A percentile compares a stretch with the other conserved stretches of the same genome.
phyloP scores from a whole-genome alignment of 306 rosid genomes.

The Trifolium pratense region DNA sequence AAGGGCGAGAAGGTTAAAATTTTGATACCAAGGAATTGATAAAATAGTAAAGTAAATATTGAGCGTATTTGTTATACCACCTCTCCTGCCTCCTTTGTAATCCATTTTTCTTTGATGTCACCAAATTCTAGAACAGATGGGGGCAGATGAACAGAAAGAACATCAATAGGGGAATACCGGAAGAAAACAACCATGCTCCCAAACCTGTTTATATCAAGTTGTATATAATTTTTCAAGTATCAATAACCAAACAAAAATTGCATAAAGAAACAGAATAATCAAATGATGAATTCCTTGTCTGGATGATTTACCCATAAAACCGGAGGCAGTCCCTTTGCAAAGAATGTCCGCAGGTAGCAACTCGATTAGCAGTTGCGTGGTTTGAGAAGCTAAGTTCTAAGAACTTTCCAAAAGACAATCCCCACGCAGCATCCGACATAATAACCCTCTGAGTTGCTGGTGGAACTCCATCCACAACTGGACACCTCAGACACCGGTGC shows the following conservation, averaged over 20 bases:
- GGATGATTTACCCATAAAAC: slow-evolving; percentile 77
- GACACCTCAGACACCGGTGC: slow-evolving; percentile 95
- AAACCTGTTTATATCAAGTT: slow-evolving; percentile 60
- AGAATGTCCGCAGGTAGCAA: slow-evolving; percentile 97
- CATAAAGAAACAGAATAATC: slow-evolving; percentile 27
- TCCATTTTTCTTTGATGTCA: slow-evolving; percentile 72
- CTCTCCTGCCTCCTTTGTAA: slow-evolving; percentile 81
- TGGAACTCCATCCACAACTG: slow-evolving; percentile 85
- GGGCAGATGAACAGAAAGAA: slow-evolving; percentile 88
- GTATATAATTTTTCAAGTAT: slow-evolving; percentile 41
- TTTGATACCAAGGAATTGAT: slow-evolving; percentile 21
- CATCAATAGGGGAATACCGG: slow-evolving; percentile 87
- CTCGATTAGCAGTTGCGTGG: slow-evolving; percentile 98
- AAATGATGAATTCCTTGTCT: slow-evolving; percentile 8
- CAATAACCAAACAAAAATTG: slow-evolving; percentile 22
- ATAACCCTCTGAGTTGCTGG: slow-evolving; percentile 94
- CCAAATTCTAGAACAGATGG: slow-evolving; percentile 83
- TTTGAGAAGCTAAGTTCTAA: slow-evolving; percentile 98
- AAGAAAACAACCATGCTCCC: slow-evolving; percentile 98
- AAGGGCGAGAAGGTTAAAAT: slow-evolving; percentile 33
- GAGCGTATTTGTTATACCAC: slow-evolving; percentile 46
- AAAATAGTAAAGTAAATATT: slow-evolving; percentile 34
- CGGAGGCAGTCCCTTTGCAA: slow-evolving; percentile 99
- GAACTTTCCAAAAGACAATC: slow-evolving; percentile 97
- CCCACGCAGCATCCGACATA: slow-evolving; percentile 99